These are phyloP conservation scores for Capsicum rhomboideum DNA, from an alignment of 257 asterid genomes.

Conservation along the genomic window DNA sequence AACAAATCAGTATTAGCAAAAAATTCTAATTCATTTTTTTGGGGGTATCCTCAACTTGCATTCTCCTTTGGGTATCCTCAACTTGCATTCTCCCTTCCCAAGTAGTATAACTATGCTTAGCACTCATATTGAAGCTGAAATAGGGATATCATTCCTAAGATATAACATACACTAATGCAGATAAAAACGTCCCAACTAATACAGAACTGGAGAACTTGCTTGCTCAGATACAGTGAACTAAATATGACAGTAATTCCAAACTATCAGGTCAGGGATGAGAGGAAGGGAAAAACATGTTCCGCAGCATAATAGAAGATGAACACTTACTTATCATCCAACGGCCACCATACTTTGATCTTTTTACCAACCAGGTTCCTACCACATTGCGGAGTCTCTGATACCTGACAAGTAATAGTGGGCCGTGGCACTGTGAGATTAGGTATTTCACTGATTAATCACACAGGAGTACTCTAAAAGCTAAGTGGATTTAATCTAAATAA, in stretches of 20 bases:
- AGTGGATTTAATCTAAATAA: background rate
- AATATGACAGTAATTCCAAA: background rate
- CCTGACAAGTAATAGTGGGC: slow-evolving; percentile 27
- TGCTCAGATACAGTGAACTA: background rate
- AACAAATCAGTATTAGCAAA: slow-evolving; percentile 9
- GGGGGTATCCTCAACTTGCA: background rate
- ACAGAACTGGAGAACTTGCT: background rate
- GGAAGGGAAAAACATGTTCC: background rate
- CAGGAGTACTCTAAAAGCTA: background rate
- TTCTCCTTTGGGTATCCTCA: background rate
- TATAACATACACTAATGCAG: background rate
- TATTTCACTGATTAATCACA: background rate
- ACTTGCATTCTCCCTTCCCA: background rate
- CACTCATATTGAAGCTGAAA: background rate
- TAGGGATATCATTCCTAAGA: background rate
- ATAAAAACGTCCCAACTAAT: background rate
- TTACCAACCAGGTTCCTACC: slow-evolving; percentile 66
- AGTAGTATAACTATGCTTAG: background rate
- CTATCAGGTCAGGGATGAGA: background rate
- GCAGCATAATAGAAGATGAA: background rate
- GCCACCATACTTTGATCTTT: slow-evolving; percentile 92
- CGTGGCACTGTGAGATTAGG: background rate
- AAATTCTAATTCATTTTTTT: background rate
- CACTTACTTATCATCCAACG: slow-evolving; percentile 63
- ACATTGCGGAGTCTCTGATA: slow-evolving; percentile 25